Evolutionary conservation across 1,284 basidiomycete species (phyloP), one percentile per base, ranked within the genome.

Genomic region (Paramarasmius palmivorus): DNA sequence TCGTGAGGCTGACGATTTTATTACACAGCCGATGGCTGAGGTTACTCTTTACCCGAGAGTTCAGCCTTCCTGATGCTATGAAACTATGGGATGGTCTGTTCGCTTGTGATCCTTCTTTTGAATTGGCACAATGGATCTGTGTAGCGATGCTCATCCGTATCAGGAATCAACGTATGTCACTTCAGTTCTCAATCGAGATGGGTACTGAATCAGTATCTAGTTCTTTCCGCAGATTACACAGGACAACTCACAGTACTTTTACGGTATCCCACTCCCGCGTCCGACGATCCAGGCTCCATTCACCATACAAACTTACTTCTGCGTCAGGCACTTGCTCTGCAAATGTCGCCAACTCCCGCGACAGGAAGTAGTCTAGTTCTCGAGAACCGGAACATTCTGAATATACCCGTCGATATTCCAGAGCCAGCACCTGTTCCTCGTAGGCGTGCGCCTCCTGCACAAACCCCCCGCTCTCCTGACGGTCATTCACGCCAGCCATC

Each of bases 81-180:
- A 74, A 83, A 20, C 65, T 98, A 10, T 97, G 95, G 95, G 95
- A 98, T 68, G 92, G 88, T 0, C 68, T 97, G 6, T 95, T 98
- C 66, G 91, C 93, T 0, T 87, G 85, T 54, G 90, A 93, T 68
- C 81, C 84, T 7, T 76, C 85, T 1, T 74, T 89, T 41, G 82
- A 87, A 46, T 71, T 95, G 29, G 83, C 88, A 1, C 84, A 88
- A 50, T 95, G 90, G 86, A 75, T 95, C 51, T 93, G 92, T 64
- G 84, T 96, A 15, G 90, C 92, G 0, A 95, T 97, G 93, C 80
- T 98, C 10, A 81, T 97, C 54, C 84, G 95, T 44, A 92, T 96
- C 63, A 85, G 95, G 40, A 94, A 93, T 64, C 79, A 89, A 64
- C 69, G 92, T 93, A 62, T 71, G 88, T 72, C 23, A 26, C 17